phyloP scores from a whole-genome alignment of 441 rosid species.

The Breynia disticha region DNA sequence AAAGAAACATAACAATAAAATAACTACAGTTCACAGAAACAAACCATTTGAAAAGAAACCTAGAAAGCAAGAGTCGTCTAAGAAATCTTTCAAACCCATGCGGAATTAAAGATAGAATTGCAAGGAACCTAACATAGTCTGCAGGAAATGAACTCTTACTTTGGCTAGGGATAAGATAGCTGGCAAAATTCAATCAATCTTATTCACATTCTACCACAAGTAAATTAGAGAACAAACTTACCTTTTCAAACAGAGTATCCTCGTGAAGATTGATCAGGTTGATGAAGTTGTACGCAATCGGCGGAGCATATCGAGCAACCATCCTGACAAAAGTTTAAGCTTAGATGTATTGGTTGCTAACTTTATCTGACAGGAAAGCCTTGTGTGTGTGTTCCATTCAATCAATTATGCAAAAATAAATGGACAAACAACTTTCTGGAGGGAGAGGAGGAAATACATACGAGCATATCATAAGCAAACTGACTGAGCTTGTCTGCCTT shows the following conservation, averaged over 20 bases:
- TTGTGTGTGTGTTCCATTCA: no score
- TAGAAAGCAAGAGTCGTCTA: no score
- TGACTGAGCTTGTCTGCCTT: constrained; percentile 92
- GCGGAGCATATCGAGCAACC: constrained; percentile 98
- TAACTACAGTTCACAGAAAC: no score
- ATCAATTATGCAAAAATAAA: background rate
- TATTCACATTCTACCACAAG: no score
- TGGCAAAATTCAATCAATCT: no score
- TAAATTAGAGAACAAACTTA: constrained; percentile 14
- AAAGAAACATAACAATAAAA: no score
- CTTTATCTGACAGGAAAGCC: no score
- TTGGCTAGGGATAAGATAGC: no score
- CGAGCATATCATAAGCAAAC: constrained; percentile 99
- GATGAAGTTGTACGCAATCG: constrained; percentile 91
- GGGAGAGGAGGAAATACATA: constrained; percentile 30
- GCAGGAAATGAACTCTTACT: background rate
- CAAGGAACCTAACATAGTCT: background rate
- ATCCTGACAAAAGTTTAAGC: constrained; percentile 42
- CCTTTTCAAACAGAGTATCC: constrained; percentile 82
- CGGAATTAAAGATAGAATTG: background rate
- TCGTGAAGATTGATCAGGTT: constrained; percentile 67
- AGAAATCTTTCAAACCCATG: no score
- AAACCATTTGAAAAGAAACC: no score
- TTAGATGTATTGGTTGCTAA: constrained; percentile 7
- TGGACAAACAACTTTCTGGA: background rate